Base-by-base conservation (phyloP, 768 basidiomycete species). In the Cyclocybe aegerita region DNA sequence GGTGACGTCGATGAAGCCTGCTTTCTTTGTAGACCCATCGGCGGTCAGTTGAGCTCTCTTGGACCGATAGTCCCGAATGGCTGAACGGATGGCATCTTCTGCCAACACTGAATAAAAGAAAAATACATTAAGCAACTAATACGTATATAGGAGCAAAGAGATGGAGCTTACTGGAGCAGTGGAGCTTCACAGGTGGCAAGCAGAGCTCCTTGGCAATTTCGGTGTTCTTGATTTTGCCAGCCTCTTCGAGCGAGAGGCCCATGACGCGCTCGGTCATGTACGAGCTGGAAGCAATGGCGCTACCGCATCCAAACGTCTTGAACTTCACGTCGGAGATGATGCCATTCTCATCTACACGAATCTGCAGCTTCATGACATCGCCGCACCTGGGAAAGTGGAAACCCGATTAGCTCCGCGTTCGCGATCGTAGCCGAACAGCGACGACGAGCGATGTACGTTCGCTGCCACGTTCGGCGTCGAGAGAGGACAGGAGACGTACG, bases 341-440 rank as follows among this genome's bases (percentile, higher is more conserved):
- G 33, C 94, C 93, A 33, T 90, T 78, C 52, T 96, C 94, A 68
- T 96, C 86, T 50, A 99, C 97, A 59, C 93, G 88, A 65, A 99
- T 99, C 71, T 98, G 96, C 9, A 99, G 85, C 71, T 98, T 98
- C 96, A 99, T 99, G 40, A 98, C 96, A 74, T 97, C 94, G 60
- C 94, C 94, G 65, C 94, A 96, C 4, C 93, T 95, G 64, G 49
- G 52, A 44, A 48, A 46, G 43, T 16, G 35, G 29, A 35, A 49
- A 53, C 49, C 55, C 60, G 59, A 56, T 70, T 64, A 70, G 65
- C 59, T 61, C 65, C 66, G 62, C 57, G 60, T 33, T 47, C 11
- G 11, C 32, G 29, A 37, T 16, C 38, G 39, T 39, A 43, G 43
- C 43, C 46, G 23, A 39, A 55, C 14, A 49, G 46, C 56, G 54